Conservation (phyloP, 768 basidiomycete species). For the Tulasnella sp. region DNA sequence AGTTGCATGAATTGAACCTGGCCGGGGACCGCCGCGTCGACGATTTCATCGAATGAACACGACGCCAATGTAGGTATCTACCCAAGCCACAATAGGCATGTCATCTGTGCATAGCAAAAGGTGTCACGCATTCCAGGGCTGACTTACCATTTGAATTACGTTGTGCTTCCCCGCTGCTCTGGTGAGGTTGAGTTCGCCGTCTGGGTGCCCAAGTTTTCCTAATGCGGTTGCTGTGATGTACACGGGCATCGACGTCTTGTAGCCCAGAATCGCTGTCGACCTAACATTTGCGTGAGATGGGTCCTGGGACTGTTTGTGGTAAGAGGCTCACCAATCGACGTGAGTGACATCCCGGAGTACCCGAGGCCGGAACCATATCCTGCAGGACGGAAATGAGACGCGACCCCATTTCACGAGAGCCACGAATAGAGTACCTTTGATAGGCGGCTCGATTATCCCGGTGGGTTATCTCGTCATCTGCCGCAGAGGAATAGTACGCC, state of each 20-base stretch:
- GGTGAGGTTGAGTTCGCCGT: constrained; percentile 86
- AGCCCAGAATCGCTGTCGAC: constrained; percentile 69
- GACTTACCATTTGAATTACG: constrained; percentile 57
- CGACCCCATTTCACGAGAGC: constrained; percentile 20
- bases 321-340: constrained; percentile 48
- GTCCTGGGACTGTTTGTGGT: neutral
- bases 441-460: constrained; percentile 87
- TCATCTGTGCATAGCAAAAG: neutral
- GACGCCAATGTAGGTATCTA: constrained; percentile 93
- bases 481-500: constrained; percentile 95
- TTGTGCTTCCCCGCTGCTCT: constrained; percentile 72
- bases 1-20: constrained; percentile 84
- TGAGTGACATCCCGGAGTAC: constrained; percentile 70
- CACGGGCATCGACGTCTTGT: constrained; percentile 58
- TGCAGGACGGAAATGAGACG: constrained; percentile 17
- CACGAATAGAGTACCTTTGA: constrained; percentile 45
- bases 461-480: constrained; percentile 86
- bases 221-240: constrained; percentile 84
- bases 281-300: neutral
- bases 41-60: constrained; percentile 89
- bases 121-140: neutral
- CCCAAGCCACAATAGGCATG: neutral
- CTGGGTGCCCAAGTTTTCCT: constrained; percentile 90
- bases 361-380: constrained; percentile 82
- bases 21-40: constrained; percentile 67